Evolutionary conservation across 1,139 yeast genomes (phyloP), one percentile per base, ranked within the genome.

Genomic region (Zygotorulaspora mrakii): DNA sequence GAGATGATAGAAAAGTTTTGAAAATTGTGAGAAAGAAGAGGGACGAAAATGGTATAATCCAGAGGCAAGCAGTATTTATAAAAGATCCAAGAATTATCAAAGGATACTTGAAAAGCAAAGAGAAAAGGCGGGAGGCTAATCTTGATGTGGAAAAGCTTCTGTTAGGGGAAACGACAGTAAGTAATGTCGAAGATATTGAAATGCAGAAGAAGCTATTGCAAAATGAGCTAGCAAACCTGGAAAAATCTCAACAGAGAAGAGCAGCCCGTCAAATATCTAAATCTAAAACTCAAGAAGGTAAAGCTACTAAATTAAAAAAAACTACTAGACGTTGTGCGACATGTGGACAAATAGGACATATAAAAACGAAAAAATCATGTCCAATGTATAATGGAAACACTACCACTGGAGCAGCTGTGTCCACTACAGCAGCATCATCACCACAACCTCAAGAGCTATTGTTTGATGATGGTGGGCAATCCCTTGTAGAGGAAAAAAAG

Each of bases 291-390:
- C 44, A 43, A 17, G 57, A 48, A 16, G 51, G 53, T 17, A 51
- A 50, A 38, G 48, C 45, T 11, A 27, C 50, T 2, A 54, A 53
- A 29, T 45, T 48, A n/a, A 86, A 85, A 58, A 79, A 88, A 41
- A 85, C 85, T 1, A 81, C 85, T 5, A 71, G 97, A 59, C 76
- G 87, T 56, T 91, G 97, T 67, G 88, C 94, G 4, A 83, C 94
- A 1, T 91, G 97, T 71, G 97, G 97, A 18, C 94, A 91, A 3
- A 74, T 84, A 53, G 98, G 97, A 0, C 98, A 91, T 62, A 91
- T 89, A 48, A 74, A 94, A 57, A 89, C 97, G 7, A 88, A 87
- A 62, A 71, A 77, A 39, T 68, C 86, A 1, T 89, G 97, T 65
- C 97, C 97, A n/a, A 71, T 88, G 73, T 89, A 79, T 51, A 72